Evolutionary conservation across 129 eudicot genomes (phyloP).

Genomic region (Centrapalus pauciflorus): DNA sequence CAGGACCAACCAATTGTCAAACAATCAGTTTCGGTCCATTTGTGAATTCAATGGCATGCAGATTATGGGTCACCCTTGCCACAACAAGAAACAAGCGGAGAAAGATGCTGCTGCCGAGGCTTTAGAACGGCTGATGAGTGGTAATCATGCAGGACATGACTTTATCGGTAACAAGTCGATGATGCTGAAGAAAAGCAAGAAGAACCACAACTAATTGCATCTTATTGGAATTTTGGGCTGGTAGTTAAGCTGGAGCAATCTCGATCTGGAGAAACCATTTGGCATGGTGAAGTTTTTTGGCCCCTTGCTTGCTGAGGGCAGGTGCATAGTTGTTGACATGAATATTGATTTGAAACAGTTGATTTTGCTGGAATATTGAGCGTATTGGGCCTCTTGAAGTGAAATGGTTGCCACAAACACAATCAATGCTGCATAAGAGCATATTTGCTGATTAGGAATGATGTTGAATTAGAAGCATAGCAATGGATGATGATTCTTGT

Average conservation of each 20-base stretch:
- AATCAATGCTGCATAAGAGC: not conserved
- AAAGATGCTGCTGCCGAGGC: slow-evolving; percentile 96
- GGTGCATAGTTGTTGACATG: not conserved
- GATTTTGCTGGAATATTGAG: not conserved
- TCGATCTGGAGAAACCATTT: not conserved
- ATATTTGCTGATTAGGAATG: not conserved
- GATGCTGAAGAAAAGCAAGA: slow-evolving; percentile 83
- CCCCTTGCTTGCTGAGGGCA: not conserved
- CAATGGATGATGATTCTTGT: slow-evolving; percentile 12
- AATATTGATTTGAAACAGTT: not conserved
- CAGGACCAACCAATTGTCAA: slow-evolving; percentile 39
- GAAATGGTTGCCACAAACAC: slow-evolving; percentile 9
- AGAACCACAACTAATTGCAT: slow-evolving; percentile 31
- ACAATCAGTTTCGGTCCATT: slow-evolving; percentile 59
- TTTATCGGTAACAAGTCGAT: slow-evolving; percentile 49
- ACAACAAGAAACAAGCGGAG: slow-evolving; percentile 84
- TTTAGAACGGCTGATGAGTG: slow-evolving; percentile 57
- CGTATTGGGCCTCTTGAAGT: slow-evolving; percentile 8
- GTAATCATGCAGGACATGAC: slow-evolving; percentile 41
- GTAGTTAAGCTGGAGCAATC: not conserved
- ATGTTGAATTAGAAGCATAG: not conserved
- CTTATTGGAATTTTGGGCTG: not conserved
- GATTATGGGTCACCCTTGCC: slow-evolving; percentile 73
- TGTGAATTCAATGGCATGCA: slow-evolving; percentile 79
- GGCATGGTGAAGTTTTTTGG: not conserved